Evolutionary conservation across 169 alveolate species (phyloP).

Genomic region (Cryptosporidium ryanae): DNA sequence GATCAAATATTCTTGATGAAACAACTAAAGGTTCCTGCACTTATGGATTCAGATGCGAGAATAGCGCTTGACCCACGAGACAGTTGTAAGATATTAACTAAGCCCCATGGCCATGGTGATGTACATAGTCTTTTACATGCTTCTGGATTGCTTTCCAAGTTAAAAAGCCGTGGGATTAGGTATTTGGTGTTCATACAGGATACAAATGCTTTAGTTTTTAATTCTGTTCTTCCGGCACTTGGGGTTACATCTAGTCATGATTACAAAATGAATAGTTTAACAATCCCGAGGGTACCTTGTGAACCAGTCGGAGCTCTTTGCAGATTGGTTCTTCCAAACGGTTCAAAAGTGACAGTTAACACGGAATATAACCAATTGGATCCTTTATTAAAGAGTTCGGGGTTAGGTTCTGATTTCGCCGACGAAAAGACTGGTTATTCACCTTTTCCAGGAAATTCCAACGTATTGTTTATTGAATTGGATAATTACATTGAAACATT

Average conservation of each 20-base stretch:
- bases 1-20: conserved; percentile 87
- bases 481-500: conserved; percentile 83
- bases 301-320: conserved; percentile 91
- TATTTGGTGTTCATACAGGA: conserved; percentile 90
- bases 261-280: conserved; percentile 86
- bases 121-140: conserved; percentile 89
- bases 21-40: conserved; percentile 92
- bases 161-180: conserved; percentile 85
- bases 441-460: conserved; percentile 92
- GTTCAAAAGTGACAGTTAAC: conserved; percentile 80
- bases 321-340: conserved; percentile 79
- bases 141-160: conserved; percentile 81
- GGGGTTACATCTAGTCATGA: conserved; percentile 86
- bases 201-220: conserved; percentile 90
- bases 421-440: conserved; percentile 86
- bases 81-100: conserved; percentile 83
- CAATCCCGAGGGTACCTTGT: conserved; percentile 91
- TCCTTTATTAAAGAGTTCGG: conserved; percentile 84
- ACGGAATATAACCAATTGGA: conserved; percentile 93
- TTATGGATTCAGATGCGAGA: conserved; percentile 87
- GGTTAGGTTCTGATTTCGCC: conserved; percentile 79
- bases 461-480: conserved; percentile 86
- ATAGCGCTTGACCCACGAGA: conserved; percentile 83
- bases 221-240: conserved; percentile 87
- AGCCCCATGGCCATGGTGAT: conserved; percentile 98